Evolutionary conservation across 805 yeast genomes (phyloP).

Genomic region (Monosporozyma yasuniensis): DNA sequence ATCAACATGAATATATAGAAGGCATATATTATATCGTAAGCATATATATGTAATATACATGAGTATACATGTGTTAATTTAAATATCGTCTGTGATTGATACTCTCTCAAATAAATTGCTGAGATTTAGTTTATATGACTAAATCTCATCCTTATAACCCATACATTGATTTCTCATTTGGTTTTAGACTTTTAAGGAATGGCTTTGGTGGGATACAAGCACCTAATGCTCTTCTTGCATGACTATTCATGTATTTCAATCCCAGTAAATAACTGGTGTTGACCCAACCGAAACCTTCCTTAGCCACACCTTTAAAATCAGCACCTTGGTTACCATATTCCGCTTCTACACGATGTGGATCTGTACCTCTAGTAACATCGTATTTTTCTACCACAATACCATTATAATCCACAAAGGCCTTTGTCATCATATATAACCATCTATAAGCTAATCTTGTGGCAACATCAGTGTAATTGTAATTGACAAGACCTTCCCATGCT

Average conservation of each 20-base stretch:
- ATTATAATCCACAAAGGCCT: conserved; percentile 82
- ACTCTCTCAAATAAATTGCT: not conserved
- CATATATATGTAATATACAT: not conserved
- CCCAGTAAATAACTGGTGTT: conserved; percentile 80
- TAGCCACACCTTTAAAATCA: conserved; percentile 84
- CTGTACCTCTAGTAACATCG: conserved; percentile 73
- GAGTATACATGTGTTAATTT: not conserved
- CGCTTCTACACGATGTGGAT: conserved; percentile 87
- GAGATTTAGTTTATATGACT: not conserved
- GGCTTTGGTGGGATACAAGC: conserved; percentile 64
- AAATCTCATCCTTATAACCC: conserved; percentile 15
- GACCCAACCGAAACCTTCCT: conserved; percentile 98
- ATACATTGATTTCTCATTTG: conserved; percentile 33
- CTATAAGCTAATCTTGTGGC: conserved; percentile 69
- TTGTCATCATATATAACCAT: conserved; percentile 85
- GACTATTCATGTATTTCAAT: conserved; percentile 51
- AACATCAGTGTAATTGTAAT: conserved; percentile 58
- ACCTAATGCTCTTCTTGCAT: conserved; percentile 70
- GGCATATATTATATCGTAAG: not conserved
- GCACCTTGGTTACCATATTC: conserved; percentile 97
- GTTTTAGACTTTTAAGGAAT: conserved; percentile 43
- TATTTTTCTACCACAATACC: conserved; percentile 95
- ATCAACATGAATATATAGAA: not conserved
- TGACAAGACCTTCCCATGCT: conserved; percentile 78
- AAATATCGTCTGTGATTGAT: not conserved